Conservation (phyloP, 768 basidiomycete species). For the Kwoniella shandongensis region DNA sequence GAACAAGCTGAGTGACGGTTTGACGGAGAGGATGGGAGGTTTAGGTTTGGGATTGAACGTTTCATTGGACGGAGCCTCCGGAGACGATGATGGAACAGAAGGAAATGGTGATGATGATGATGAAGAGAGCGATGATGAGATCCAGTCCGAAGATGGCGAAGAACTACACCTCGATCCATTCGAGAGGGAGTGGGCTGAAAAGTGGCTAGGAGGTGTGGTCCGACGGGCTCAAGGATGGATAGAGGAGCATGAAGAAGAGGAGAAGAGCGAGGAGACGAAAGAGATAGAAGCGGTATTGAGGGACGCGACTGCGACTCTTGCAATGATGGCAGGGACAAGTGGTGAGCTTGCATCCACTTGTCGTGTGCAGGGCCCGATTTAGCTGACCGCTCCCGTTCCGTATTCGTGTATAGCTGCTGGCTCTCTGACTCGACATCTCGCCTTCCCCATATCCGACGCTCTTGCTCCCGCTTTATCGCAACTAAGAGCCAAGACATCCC, state of each 20-base stretch:
- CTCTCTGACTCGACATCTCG: constrained; percentile 45
- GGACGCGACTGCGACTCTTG: constrained; percentile 47
- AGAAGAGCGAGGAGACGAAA: constrained; percentile 10
- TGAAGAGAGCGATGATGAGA: constrained; percentile 7
- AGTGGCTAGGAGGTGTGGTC: constrained; percentile 49
- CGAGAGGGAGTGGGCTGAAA: constrained; percentile 51
- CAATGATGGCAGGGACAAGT: constrained; percentile 51
- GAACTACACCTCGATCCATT: constrained; percentile 44
- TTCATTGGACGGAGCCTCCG: not conserved
- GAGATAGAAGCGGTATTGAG: constrained; percentile 43
- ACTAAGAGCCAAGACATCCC: constrained; percentile 4
- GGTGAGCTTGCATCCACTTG: no score
- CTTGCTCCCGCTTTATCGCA: constrained; percentile 25
- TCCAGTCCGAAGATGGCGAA: constrained; percentile 12
- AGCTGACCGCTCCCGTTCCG: no score
- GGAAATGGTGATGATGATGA: constrained; percentile 13
- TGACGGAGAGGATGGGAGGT: constrained; percentile 27
- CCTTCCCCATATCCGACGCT: constrained; percentile 39
- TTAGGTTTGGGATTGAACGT: constrained; percentile 30
- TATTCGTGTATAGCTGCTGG: constrained; percentile 48
- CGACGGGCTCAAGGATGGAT: constrained; percentile 45
- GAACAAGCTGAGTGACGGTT: constrained; percentile 20
- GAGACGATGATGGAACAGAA: not conserved
- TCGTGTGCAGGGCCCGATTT: no score
- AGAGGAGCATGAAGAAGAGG: constrained; percentile 34